Evolutionary conservation across 352 stramenopile species (phyloP), one percentile per base, ranked within the genome.

Genomic region (Phytophthora capsici): DNA sequence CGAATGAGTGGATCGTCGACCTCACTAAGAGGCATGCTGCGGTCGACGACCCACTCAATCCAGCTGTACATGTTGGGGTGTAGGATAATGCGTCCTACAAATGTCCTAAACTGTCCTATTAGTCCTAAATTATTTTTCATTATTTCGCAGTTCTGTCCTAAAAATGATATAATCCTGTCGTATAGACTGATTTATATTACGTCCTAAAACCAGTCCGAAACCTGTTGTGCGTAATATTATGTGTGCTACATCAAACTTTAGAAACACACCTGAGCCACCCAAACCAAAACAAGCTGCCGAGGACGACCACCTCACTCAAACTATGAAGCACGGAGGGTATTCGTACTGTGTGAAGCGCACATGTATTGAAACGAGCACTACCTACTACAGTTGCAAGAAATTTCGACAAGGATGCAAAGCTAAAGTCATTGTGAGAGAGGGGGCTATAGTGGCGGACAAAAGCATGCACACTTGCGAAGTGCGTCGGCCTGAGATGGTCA

Each of bases 1-100:
- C n/a, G n/a, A n/a, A n/a, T n/a, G n/a, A n/a, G n/a, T n/a, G n/a
- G n/a, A n/a, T n/a, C n/a, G n/a, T n/a, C n/a, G n/a, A n/a, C n/a
- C n/a, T n/a, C n/a, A n/a, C n/a, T n/a, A n/a, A n/a, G n/a, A n/a
- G n/a, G n/a, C n/a, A n/a, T n/a, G n/a, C n/a, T n/a, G n/a, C n/a
- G n/a, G n/a, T n/a, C n/a, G n/a, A n/a, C n/a, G n/a, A n/a, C n/a
- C n/a, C n/a, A n/a, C n/a, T n/a, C n/a, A n/a, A 49, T 49, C 43
- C 43, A 49, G 19, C 43, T 7, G 43, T 49, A 32, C 43, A 49
- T 49, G 43, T 49, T 34, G 43, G 22, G 32, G 32, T 38, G 32
- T 38, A 10, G 32, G 3, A 5, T 38, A 38, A 38, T 38, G 32
- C 3, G 32, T 38, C 32, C 32, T 38, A 38, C 12, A 16, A n/a